Percentiles rank a stretch among this genome's conserved stretches.
phyloP scores from a whole-genome alignment of 225 moss, liverwort and hornwort species.

The Thuidium tamariscinum region DNA sequence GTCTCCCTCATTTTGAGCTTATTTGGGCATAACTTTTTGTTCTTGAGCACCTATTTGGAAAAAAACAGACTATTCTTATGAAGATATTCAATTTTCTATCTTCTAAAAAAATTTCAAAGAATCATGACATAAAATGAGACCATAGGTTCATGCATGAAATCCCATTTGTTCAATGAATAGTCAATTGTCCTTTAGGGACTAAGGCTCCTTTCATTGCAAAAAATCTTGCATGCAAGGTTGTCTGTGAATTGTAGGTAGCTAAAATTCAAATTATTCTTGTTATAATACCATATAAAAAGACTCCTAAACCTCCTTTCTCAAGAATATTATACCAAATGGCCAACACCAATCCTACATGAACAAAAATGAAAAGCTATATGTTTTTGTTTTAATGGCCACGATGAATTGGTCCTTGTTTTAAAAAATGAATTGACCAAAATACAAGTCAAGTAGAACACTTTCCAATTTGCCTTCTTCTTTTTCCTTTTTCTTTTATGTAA shows the following conservation, averaged over 20 bases:
- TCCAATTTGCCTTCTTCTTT: too few relatives aligned
- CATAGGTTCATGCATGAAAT: too few relatives aligned
- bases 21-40: too few relatives aligned
- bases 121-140: too few relatives aligned
- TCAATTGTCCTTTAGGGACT: too few relatives aligned
- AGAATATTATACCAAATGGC: neutral
- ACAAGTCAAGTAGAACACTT: neutral
- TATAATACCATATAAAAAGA: fast-evolving
- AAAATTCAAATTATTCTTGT: neutral
- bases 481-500: too few relatives aligned
- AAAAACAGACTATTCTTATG: too few relatives aligned
- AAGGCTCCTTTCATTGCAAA: neutral
- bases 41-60: too few relatives aligned
- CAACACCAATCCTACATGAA: fast-evolving
- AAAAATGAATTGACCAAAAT: neutral
- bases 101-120: too few relatives aligned
- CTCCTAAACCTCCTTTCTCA: neutral
- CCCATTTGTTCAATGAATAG: too few relatives aligned
- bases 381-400: fast-evolving
- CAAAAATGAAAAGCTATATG: neutral
- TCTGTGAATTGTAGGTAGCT: fast-evolving
- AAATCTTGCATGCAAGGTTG: neutral
- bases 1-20: too few relatives aligned
- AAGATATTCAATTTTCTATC: too few relatives aligned
- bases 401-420: fast-evolving